phyloP scores from a whole-genome alignment of 495 filamentous ascomycete genomes.

The Niebla homalea region DNA sequence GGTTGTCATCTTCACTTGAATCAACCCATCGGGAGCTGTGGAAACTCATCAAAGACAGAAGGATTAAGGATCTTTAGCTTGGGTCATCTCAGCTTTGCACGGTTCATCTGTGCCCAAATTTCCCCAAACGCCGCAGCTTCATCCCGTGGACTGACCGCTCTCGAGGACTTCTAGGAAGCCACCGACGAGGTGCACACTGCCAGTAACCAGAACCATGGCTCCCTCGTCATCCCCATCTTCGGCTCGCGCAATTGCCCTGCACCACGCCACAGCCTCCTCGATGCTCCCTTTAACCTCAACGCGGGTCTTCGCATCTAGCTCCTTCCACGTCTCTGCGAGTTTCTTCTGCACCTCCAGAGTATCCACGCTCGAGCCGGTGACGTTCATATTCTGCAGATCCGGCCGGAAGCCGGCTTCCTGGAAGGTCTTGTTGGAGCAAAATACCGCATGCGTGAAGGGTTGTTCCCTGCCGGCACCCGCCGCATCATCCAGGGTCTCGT shows the following conservation, averaged over 20 bases:
- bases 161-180: constrained; percentile 67
- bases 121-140: not conserved
- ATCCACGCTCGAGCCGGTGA: constrained; percentile 51
- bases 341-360: constrained; percentile 58
- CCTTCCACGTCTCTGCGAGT: constrained; percentile 60
- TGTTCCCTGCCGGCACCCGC: constrained; percentile 35
- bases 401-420: constrained; percentile 51
- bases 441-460: constrained; percentile 69
- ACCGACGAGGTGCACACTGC: constrained; percentile 82
- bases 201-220: constrained; percentile 52
- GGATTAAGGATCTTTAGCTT: no score
- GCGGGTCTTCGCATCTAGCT: constrained; percentile 45
- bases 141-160: not conserved
- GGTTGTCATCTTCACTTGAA: no score
- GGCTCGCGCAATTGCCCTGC: constrained; percentile 39
- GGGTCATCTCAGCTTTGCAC: no score
- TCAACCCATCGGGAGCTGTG: no score
- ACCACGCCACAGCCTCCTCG: constrained; percentile 68
- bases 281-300: constrained; percentile 62
- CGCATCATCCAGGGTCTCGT: constrained; percentile 43
- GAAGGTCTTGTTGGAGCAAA: constrained; percentile 82
- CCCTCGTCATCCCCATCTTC: constrained; percentile 23
- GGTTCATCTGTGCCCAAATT: no score
- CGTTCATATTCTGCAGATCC: constrained; percentile 68
- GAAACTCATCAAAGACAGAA: no score